Base-by-base conservation (phyloP, 495 filamentous ascomycete genomes). In the Lasiosphaeria ovina region DNA sequence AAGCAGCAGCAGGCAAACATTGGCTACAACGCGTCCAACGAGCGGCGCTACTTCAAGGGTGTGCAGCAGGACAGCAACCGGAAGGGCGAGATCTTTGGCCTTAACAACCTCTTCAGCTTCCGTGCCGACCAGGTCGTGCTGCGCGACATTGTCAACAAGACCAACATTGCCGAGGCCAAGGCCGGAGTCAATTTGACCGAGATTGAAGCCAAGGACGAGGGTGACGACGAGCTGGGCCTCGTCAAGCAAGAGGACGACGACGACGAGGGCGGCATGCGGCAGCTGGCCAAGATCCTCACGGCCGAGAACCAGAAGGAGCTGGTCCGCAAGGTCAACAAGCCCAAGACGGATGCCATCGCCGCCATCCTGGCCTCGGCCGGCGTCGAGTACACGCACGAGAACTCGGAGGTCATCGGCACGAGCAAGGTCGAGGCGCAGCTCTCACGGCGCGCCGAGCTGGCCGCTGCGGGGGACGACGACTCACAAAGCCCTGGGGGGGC, bases 1-100 rank as follows among this genome's bases (percentile, higher is more conserved):
- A 98, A 98, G 70, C 94, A 98, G 69, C 94, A 98, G 67, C 94
- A 98, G 70, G 94, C 94, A 3, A 97, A 96, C 66, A 98, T 98
- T 54, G 94, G 91, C 1, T 98, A 98, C 72, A 96, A 88, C 36
- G 94, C 94, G 7, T 92, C 88, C 47, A 88, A 85, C 35, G 94
- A 98, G 72, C 88, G 94, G 2, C 84, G 94, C 8, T 98, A 98
- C 74, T 98, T 98, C 78, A 92, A 89, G 66, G 94, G 94, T 44
- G 91, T 98, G 0, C 91, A 95, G 72, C 89, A 93, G 48, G 85
- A 90, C 63, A 84, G 84, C 54, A 85, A 83, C 36, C 73, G 78
- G 4, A 95, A 93, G 60, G 95, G 94, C 57, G 94, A 98, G 76
- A 91, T 98, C 42, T 98, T 98, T 63, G 94, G 94, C 0, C 80